These are phyloP conservation scores for Cercospora sp. DNA, from an alignment of 2,329 filamentous ascomycete genomes.

Conservation along the genomic window DNA sequence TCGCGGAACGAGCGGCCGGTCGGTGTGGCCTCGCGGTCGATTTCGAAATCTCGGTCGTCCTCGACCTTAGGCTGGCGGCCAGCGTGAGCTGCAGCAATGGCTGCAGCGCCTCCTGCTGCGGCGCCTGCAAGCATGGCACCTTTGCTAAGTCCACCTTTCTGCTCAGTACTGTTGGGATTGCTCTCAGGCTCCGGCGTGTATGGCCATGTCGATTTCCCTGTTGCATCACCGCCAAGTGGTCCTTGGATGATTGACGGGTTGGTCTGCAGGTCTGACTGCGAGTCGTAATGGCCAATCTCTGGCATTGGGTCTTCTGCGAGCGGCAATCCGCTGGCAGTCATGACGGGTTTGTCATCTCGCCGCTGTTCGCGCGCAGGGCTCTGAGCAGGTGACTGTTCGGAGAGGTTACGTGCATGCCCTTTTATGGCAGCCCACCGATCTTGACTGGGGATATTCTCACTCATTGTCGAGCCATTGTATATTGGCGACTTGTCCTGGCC, in stretches of 20 bases:
- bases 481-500: conserved; percentile 29
- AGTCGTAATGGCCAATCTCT: conserved; percentile 68
- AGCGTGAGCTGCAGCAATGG: conserved; percentile 27
- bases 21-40: conserved; percentile 37
- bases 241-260: conserved; percentile 84
- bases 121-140: conserved; percentile 28
- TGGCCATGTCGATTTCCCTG: conserved; percentile 49
- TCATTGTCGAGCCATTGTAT: conserved; percentile 38
- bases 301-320: conserved; percentile 70
- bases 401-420: conserved; percentile 45
- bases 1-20: conserved; percentile 67
- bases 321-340: conserved; percentile 71
- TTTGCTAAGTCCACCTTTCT: conserved; percentile 23
- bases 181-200: conserved; percentile 37
- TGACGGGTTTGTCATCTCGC: conserved; percentile 47
- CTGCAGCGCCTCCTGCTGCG: conserved; percentile 34
- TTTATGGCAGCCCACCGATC: conserved; percentile 44
- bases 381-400: conserved; percentile 52
- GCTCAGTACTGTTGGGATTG: conserved; percentile 24
- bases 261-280: conserved; percentile 69
- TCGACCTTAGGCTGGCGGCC: conserved; percentile 43
- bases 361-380: conserved; percentile 41
- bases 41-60: conserved; percentile 31
- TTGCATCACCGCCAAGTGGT: conserved; percentile 62
- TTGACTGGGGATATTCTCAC: conserved; percentile 36